Conservation (phyloP, 2,329 filamentous ascomycete genomes). For the Phialemoniopsis sp. region DNA sequence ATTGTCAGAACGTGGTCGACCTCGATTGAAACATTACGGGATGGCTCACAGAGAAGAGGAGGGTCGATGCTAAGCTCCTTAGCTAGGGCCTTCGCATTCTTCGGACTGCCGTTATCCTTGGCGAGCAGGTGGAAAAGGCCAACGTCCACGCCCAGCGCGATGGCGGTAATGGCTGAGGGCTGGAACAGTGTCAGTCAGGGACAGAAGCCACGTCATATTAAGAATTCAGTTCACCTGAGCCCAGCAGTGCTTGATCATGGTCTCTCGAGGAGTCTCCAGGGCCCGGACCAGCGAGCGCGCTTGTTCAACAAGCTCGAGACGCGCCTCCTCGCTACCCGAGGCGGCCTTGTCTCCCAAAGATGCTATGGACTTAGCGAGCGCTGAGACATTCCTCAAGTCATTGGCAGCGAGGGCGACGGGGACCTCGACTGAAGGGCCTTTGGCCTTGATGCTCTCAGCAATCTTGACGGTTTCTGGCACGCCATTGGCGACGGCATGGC, state of each 20-base stretch:
- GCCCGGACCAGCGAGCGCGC: slow-evolving; percentile 26
- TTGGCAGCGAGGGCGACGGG: too few species aligned
- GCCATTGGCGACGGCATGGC: too few species aligned
- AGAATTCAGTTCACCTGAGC: too few species aligned
- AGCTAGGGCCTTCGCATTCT: slow-evolving; percentile 25
- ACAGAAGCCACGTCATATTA: slow-evolving; percentile 2
- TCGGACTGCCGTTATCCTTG: slow-evolving; percentile 19
- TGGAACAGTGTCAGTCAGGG: neutral
- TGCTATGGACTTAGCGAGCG: too few species aligned
- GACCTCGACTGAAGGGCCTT: too few species aligned
- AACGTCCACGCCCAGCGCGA: slow-evolving; percentile 21
- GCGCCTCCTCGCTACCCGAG: slow-evolving; percentile 7
- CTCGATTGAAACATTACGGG: neutral
- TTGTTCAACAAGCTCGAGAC: slow-evolving; percentile 24
- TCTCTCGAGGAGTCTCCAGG: slow-evolving; percentile 41
- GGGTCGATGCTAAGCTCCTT: slow-evolving; percentile 17
- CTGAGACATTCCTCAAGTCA: too few species aligned
- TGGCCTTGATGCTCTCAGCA: too few species aligned
- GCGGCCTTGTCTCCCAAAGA: too few species aligned
- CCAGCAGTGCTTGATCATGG: slow-evolving; percentile 41
- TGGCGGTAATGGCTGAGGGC: slow-evolving; percentile 1
- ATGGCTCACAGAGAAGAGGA: slow-evolving; percentile 17
- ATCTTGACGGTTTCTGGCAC: too few species aligned
- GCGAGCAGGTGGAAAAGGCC: slow-evolving; percentile 29
- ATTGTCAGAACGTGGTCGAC: neutral